phyloP scores from a whole-genome alignment of 306 rosid species.

The Rubus parviflorus region DNA sequence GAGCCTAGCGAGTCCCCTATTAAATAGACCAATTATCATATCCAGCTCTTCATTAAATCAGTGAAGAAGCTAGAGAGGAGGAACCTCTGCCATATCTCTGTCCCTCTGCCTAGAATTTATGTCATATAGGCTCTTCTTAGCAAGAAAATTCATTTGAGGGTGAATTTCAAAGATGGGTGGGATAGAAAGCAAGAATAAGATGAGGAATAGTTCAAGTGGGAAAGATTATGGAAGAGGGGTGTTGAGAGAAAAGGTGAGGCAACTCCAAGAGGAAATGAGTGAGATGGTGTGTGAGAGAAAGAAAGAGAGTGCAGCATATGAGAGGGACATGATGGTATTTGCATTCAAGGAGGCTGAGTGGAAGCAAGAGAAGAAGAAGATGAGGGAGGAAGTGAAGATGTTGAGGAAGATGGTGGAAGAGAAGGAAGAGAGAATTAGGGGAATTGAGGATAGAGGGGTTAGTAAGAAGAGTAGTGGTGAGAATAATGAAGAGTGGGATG shows the following conservation, averaged over 20 bases:
- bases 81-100: neutral
- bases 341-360: constrained; percentile 81
- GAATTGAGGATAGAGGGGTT: constrained; percentile 26
- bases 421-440: constrained; percentile 58
- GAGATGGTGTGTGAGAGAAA: constrained; percentile 64
- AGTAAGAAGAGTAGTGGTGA: neutral
- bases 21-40: constrained; percentile 10
- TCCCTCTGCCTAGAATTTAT: constrained; percentile 11
- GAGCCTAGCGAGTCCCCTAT: neutral
- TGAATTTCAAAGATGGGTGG: constrained; percentile 53
- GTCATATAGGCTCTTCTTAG: neutral
- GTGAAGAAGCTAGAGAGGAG: neutral
- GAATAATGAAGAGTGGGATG: constrained; percentile 45
- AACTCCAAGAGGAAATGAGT: constrained; percentile 56
- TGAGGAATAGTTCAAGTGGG: constrained; percentile 25
- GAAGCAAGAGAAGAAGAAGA: constrained; percentile 78
- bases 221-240: constrained; percentile 26
- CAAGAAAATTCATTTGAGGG: neutral
- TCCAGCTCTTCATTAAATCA: constrained; percentile 16
- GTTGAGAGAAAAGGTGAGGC: constrained; percentile 59
- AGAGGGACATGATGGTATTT: constrained; percentile 70
- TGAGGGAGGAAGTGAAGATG: constrained; percentile 68
- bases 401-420: constrained; percentile 60
- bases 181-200: constrained; percentile 39
- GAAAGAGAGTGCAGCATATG: constrained; percentile 50